Conservation (phyloP, 2,329 filamentous ascomycete species). For the Calonectria pseudoreteaudii region DNA sequence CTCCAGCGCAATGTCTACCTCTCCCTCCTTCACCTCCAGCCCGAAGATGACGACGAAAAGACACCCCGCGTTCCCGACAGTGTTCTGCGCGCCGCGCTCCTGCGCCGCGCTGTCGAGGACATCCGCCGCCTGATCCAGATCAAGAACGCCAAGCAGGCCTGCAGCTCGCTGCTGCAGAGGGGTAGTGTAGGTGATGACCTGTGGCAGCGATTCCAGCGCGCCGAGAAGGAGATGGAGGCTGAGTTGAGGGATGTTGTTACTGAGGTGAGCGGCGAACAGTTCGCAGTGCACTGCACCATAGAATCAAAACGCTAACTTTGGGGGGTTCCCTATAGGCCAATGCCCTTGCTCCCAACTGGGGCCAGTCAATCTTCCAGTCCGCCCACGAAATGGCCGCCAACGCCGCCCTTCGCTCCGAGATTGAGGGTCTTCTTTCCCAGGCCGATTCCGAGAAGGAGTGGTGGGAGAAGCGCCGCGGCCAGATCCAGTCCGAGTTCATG, state of each 20-base stretch:
- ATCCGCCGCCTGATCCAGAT: conserved; percentile 92
- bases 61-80: conserved; percentile 80
- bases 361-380: conserved; percentile 94
- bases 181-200: conserved; percentile 96
- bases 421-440: conserved; percentile 80
- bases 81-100: conserved; percentile 86
- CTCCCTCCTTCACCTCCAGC: conserved; percentile 84
- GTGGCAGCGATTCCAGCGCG: conserved; percentile 90
- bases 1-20: conserved; percentile 95
- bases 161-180: conserved; percentile 84
- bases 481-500: conserved; percentile 82
- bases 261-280: conserved; percentile 70
- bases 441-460: conserved; percentile 82
- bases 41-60: conserved; percentile 73
- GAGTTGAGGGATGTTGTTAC: conserved; percentile 93
- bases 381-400: conserved; percentile 97
- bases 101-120: conserved; percentile 91
- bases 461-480: conserved; percentile 88
- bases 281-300: neutral
- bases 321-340: conserved; percentile 75
- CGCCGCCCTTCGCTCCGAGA: conserved; percentile 76
- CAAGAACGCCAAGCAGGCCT: conserved; percentile 87
- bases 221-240: conserved; percentile 97
- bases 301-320: conserved; percentile 11
- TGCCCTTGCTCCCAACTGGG: conserved; percentile 88